These are phyloP conservation scores for Aspergillus eucalypticola DNA, from an alignment of 2,329 filamentous ascomycete genomes.

Conservation along the genomic window DNA sequence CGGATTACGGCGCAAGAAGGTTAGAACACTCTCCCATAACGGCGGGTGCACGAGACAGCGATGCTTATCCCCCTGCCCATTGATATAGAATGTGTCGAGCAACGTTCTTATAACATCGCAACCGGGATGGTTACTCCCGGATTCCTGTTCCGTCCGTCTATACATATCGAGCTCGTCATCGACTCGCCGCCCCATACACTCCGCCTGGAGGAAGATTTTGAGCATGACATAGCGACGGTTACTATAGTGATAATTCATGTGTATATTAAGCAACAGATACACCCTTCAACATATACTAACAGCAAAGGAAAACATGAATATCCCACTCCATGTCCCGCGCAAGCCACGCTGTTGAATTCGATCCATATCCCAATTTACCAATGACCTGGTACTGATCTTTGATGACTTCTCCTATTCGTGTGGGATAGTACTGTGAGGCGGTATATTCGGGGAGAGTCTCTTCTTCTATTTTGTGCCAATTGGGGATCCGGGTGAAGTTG, in stretches of 20 bases:
- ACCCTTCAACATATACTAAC: no score
- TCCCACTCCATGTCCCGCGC: constrained; percentile 37
- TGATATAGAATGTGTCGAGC: constrained; percentile 39
- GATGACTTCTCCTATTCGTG: constrained; percentile 32
- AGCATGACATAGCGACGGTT: constrained; percentile 32
- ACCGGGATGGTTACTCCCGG: no score
- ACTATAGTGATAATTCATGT: no score
- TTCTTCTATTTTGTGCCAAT: constrained; percentile 32
- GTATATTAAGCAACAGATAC: no score
- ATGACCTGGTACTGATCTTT: constrained; percentile 36
- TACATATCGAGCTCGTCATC: constrained; percentile 49
- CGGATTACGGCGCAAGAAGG: constrained; percentile 46
- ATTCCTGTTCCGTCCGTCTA: no score
- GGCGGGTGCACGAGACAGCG: constrained; percentile 43
- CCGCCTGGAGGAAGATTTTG: no score
- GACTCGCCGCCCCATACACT: constrained; percentile 32
- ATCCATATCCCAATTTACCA: constrained; percentile 40
- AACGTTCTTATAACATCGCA: constrained; percentile 30
- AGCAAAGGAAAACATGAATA: no score
- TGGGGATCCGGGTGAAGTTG: constrained; percentile 28
- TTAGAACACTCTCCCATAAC: constrained; percentile 46
- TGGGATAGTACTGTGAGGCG: constrained; percentile 32
- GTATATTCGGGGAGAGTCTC: constrained; percentile 31
- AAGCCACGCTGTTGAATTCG: constrained; percentile 41
- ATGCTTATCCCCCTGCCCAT: no score